Conservation (phyloP, 202 grass and related monocot species). For the Schoenoplectus triqueter region DNA sequence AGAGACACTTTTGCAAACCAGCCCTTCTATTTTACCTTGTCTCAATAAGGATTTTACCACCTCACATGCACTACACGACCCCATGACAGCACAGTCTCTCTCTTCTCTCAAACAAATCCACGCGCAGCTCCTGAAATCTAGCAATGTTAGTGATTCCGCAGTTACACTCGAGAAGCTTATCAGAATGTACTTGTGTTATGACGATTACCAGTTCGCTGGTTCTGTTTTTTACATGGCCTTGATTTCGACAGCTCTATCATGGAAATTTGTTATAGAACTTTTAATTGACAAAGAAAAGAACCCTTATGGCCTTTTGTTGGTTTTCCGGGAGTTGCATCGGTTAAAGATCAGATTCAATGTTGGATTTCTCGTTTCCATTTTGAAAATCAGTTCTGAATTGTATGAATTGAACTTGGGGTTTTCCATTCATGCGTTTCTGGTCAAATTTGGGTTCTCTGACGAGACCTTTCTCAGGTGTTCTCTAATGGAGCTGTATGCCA, state of each 20-base stretch:
- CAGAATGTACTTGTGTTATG: slow-evolving; percentile 42
- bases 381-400: slow-evolving; percentile 54
- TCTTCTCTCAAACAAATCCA: slow-evolving; percentile 44
- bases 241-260: slow-evolving; percentile 29
- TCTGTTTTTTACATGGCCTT: slow-evolving; percentile 42
- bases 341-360: slow-evolving; percentile 37
- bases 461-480: slow-evolving; percentile 64
- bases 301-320: not conserved
- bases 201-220: slow-evolving; percentile 40
- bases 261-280: slow-evolving; percentile 34
- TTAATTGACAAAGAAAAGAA: slow-evolving; percentile 24
- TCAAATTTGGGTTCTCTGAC: slow-evolving; percentile 46
- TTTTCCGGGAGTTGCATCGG: slow-evolving; percentile 46
- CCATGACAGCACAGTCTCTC: slow-evolving; percentile 34
- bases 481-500: slow-evolving; percentile 65
- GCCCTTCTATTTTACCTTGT: slow-evolving; percentile 26
- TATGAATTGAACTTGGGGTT: slow-evolving; percentile 47
- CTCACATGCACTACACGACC: slow-evolving; percentile 4
- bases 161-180: slow-evolving; percentile 32
- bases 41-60: slow-evolving; percentile 9
- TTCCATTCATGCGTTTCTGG: slow-evolving; percentile 60
- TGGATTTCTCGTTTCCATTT: slow-evolving; percentile 45
- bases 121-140: slow-evolving; percentile 32
- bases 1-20: slow-evolving; percentile 6
- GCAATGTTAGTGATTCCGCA: not conserved